Evolutionary conservation across 2,329 filamentous ascomycete genomes (phyloP), one percentile per base, ranked within the genome.

Genomic region (Didymella pomorum): DNA sequence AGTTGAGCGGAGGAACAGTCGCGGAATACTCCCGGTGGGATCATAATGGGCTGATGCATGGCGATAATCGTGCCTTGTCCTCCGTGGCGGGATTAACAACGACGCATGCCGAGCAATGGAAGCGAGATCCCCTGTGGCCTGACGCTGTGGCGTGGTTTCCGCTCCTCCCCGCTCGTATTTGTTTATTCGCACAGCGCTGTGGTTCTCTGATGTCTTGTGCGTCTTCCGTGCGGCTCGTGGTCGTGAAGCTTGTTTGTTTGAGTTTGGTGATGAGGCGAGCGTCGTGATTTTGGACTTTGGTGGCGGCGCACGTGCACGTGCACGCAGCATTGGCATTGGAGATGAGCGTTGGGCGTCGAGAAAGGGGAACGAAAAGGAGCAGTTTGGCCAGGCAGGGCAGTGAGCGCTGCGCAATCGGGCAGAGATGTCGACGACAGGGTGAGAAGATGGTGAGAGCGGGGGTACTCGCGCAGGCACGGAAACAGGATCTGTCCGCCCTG

Each of bases 131-230:
- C 49, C 43, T 47, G 37, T 31, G 49, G 50, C 16, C 45, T 53
- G 39, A 45, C 28, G 37, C 11, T 16, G 61, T 66, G 65, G 67
- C 65, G 58, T 56, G 14, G n/a, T 23, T n/a, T 51, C 56, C 64
- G 58, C 57, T 64, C 62, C 60, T 58, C 62, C 51, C 60, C 66
- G 65, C 67, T 59, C 65, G 67, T 67, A 66, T 69, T 69, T 65
- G 67, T 53, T 66, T 67, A 64, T 65, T 59, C 42, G 21, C 43
- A 65, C 64, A 54, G 37, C 62, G 46, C 48, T 51, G 44, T 29
- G 23, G 41, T 47, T 45, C 33, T 26, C 35, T 35, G 20, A 28
- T 42, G 29, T 35, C 51, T 51, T 39, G 44, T 35, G 33, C 42
- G 29, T 29, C 29, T 28, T 21, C 14, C 48, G 46, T 43, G 43